Conservation (phyloP, 2,329 filamentous ascomycete genomes). For the Hirsutella minnesotensis region DNA sequence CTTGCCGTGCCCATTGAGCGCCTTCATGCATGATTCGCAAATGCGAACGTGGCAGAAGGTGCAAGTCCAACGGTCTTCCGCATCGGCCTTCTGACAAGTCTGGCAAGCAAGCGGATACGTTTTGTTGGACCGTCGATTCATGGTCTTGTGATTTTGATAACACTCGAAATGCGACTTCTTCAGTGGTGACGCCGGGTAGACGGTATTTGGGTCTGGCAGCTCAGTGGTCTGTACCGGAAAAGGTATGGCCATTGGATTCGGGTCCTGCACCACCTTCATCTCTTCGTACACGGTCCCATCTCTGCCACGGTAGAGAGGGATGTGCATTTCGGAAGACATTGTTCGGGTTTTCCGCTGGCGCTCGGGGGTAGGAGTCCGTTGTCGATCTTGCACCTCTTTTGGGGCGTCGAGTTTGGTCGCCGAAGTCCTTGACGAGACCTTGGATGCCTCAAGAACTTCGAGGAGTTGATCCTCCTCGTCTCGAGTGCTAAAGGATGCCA, state of each 20-base stretch:
- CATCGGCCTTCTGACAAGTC: constrained; percentile 34
- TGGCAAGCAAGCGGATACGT: constrained; percentile 42
- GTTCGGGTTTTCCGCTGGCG: too few species aligned
- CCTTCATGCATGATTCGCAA: constrained; percentile 34
- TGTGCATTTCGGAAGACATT: constrained; percentile 18
- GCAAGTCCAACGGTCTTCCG: constrained; percentile 33
- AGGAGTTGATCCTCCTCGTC: too few species aligned
- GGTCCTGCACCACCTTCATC: constrained; percentile 21
- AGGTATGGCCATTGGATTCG: constrained; percentile 22
- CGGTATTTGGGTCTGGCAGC: constrained; percentile 17
- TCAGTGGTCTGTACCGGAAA: constrained; percentile 23
- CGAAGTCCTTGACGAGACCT: too few species aligned
- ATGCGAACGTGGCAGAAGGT: constrained; percentile 39
- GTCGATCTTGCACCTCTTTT: too few species aligned
- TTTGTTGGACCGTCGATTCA: constrained; percentile 35
- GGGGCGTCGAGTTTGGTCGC: too few species aligned
- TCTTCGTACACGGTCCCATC: constrained; percentile 30
- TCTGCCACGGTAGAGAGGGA: constrained; percentile 21
- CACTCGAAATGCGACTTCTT: constrained; percentile 33
- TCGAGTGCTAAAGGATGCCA: background rate
- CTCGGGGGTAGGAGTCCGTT: too few species aligned
- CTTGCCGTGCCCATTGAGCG: constrained; percentile 26
- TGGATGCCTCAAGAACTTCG: too few species aligned
- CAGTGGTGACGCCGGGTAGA: constrained; percentile 31
- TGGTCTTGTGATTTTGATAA: constrained; percentile 32